Conservation (phyloP, 768 basidiomycete genomes). For the Crassisporium funariophilum region DNA sequence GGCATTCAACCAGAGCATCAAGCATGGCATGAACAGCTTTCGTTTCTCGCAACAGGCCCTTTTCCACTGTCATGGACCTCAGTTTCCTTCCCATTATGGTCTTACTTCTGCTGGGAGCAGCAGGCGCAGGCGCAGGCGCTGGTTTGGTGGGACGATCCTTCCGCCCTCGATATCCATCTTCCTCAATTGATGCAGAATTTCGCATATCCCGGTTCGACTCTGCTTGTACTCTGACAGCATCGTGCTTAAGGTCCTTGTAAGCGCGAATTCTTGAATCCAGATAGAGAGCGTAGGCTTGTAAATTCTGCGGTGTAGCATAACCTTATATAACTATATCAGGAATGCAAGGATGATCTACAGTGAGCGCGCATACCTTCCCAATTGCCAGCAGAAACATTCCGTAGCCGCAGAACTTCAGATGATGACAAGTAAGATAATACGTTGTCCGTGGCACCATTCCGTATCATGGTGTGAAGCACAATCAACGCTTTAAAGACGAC, state of each 20-base stretch:
- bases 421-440: slow-evolving; percentile 82
- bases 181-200: slow-evolving; percentile 62
- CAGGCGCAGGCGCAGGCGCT: slow-evolving; percentile 26
- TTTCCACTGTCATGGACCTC: slow-evolving; percentile 91
- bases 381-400: slow-evolving; percentile 75
- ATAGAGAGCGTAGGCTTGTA: slow-evolving; percentile 86
- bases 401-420: slow-evolving; percentile 77
- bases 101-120: slow-evolving; percentile 61
- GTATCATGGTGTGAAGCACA: slow-evolving; percentile 94
- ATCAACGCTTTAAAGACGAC: slow-evolving; percentile 98
- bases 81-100: slow-evolving; percentile 84
- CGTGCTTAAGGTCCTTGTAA: slow-evolving; percentile 90
- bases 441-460: slow-evolving; percentile 95
- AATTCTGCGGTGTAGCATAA: slow-evolving; percentile 82
- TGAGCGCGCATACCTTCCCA: slow-evolving; percentile 85
- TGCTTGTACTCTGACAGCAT: slow-evolving; percentile 90
- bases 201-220: slow-evolving; percentile 90
- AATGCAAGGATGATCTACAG: not conserved
- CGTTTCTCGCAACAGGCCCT: slow-evolving; percentile 91
- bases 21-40: slow-evolving; percentile 89
- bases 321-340: slow-evolving; percentile 45
- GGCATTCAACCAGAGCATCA: slow-evolving; percentile 83
- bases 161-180: slow-evolving; percentile 44
- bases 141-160: slow-evolving; percentile 32
- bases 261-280: slow-evolving; percentile 86